Base-by-base conservation (phyloP, 495 filamentous ascomycete species). In the Chaetomium tenue region DNA sequence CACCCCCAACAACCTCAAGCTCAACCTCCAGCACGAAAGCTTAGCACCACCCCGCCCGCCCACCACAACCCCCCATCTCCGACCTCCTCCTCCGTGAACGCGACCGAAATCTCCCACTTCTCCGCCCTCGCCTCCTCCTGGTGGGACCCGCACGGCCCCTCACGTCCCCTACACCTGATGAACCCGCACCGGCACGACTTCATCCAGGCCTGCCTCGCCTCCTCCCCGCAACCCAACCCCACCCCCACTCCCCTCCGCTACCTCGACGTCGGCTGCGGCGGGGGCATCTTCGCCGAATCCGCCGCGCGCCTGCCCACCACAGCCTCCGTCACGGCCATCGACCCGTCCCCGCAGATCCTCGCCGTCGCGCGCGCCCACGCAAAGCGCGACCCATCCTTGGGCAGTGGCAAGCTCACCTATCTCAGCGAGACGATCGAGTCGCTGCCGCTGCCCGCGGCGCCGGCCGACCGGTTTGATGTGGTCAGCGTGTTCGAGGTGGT, bases 61-160 rank as follows among this genome's bases (percentile, higher is more conserved):
- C 37, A 18, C 2, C 60, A 58, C 56, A 28, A 16, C 39, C 58
- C 25, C 37, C 25, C 66, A 40, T 37, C 68, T 46, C 40, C 64
- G 51, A 55, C 71, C 25, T 65, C 76, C 37, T 80, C 84, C 63
- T 87, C 89, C 69, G 89, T 98, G 76, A 92, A 92, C 72, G 84
- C 88, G 58, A 82, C 86, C 71, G 94, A 98, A 80, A 82, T 98
- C 63, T 89, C 91, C 47, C 94, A 98, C 79, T 98, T 98, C 84
- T 90, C 91, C 70, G 84, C 87, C 66, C 91, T 98, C 64, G 94
- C 95, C 71, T 90, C 88, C 69, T 87, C 87, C 70, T 98, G 94
- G 94, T 98, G 94, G 94, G 95, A 98, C 77, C 91, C 94, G 2
- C 87, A 95, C 77, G 94, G 94, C 59, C 87, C 92, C 22, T 97